These are phyloP conservation scores for Auriculariales sp. DNA, from an alignment of 768 basidiomycete genomes.

Conservation along the genomic window DNA sequence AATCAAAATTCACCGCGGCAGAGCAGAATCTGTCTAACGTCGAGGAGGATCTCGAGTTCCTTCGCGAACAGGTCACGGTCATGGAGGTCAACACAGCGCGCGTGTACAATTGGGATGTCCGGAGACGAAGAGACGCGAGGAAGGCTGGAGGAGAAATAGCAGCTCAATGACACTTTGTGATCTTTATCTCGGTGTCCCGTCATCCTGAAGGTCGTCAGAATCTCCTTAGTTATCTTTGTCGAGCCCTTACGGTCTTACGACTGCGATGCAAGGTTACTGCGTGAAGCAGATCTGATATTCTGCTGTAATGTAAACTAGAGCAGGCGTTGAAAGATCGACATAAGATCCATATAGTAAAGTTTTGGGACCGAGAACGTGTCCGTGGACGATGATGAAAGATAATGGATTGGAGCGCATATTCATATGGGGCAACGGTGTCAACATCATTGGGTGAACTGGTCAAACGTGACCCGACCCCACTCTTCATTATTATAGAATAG, in stretches of 20 bases:
- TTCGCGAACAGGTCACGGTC: conserved; percentile 87
- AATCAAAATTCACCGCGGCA: conserved; percentile 60
- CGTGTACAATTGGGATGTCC: conserved; percentile 94
- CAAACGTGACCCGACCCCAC: conserved; percentile 63
- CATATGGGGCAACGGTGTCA: not conserved
- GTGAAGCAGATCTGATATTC: not conserved
- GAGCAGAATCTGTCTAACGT: conserved; percentile 50
- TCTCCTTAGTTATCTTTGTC: too few species aligned
- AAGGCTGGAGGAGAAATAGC: conserved; percentile 20
- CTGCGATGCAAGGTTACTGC: not conserved
- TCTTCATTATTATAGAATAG: conserved; percentile 61
- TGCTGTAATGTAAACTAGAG: not conserved
- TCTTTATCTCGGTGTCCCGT: too few species aligned
- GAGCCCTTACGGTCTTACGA: too few species aligned
- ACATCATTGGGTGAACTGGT: conserved; percentile 23
- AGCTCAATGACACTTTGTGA: not conserved
- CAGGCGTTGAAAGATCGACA: not conserved
- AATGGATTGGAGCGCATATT: too few species aligned
- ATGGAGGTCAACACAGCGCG: conserved; percentile 95
- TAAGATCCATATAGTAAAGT: not conserved
- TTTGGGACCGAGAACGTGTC: too few species aligned
- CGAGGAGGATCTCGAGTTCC: conserved; percentile 79
- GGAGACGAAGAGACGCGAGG: conserved; percentile 50
- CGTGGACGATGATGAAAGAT: too few species aligned
- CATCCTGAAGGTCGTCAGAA: too few species aligned